These are phyloP conservation scores for Tetrahymena elliotti DNA, from an alignment of 73 alveolate genomes.

Conservation along the genomic window DNA sequence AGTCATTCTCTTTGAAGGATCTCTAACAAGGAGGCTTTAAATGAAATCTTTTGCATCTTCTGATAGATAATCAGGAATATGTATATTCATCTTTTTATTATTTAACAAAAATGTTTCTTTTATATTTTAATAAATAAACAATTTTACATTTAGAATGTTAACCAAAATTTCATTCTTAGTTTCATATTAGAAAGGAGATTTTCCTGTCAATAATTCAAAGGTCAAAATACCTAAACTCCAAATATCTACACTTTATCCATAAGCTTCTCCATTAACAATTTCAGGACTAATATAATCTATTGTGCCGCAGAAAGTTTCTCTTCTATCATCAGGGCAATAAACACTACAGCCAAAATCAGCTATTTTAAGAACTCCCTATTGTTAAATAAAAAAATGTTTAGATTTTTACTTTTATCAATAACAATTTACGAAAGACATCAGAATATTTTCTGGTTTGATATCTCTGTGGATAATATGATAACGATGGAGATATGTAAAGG, in stretches of 20 bases:
- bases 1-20: slow-evolving; percentile 52
- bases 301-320: slow-evolving; percentile 91
- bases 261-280: slow-evolving; percentile 61
- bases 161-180: slow-evolving; percentile 40
- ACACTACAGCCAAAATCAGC: slow-evolving; percentile 85
- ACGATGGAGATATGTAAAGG: slow-evolving; percentile 80
- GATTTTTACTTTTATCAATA: no score
- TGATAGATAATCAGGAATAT: slow-evolving; percentile 28
- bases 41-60: slow-evolving; percentile 56
- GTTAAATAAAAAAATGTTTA: background rate
- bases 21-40: slow-evolving; percentile 11
- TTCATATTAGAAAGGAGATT: slow-evolving; percentile 55
- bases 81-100: background rate
- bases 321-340: slow-evolving; percentile 57
- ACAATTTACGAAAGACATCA: slow-evolving; percentile 27
- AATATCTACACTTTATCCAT: slow-evolving; percentile 64
- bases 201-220: slow-evolving; percentile 72
- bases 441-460: slow-evolving; percentile 93
- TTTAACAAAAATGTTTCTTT: background rate
- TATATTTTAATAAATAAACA: background rate
- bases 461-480: slow-evolving; percentile 90
- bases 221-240: slow-evolving; percentile 72
- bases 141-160: slow-evolving; percentile 8
- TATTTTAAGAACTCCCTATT: slow-evolving; percentile 46
- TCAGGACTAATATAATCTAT: slow-evolving; percentile 93